phyloP scores from a whole-genome alignment of 257 asterid species.

The Osmanthus fragrans region DNA sequence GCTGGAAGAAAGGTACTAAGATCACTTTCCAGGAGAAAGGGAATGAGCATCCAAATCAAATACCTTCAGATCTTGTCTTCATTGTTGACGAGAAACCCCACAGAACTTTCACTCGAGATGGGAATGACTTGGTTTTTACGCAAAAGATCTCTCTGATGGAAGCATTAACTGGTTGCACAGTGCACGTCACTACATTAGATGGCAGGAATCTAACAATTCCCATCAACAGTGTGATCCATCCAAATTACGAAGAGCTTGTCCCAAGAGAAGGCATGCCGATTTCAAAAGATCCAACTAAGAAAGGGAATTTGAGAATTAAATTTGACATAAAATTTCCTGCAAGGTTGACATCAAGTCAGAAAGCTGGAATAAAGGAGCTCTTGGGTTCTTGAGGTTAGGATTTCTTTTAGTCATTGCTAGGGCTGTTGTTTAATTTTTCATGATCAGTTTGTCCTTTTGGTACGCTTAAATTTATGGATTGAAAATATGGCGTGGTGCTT shows the following conservation, averaged over 20 bases:
- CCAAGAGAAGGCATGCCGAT: slow-evolving; percentile 18
- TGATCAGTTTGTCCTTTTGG: background rate
- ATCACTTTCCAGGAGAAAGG: slow-evolving; percentile 51
- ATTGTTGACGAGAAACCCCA: slow-evolving; percentile 50
- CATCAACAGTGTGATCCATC: slow-evolving; percentile 35
- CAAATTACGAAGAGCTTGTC: slow-evolving; percentile 13
- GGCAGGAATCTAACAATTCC: slow-evolving; percentile 44
- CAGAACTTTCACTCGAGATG: slow-evolving; percentile 44
- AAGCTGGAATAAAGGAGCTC: slow-evolving; percentile 40
- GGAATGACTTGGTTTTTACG: slow-evolving; percentile 40
- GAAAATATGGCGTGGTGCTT: background rate
- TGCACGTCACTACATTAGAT: slow-evolving; percentile 39
- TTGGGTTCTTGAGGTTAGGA: slow-evolving; percentile 28
- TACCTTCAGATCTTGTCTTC: slow-evolving; percentile 48
- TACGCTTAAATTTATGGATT: background rate
- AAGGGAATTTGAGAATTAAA: slow-evolving; percentile 24
- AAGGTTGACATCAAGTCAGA: slow-evolving; percentile 39
- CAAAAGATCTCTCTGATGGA: slow-evolving; percentile 40
- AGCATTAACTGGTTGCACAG: slow-evolving; percentile 43
- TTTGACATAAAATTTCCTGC: slow-evolving; percentile 48
- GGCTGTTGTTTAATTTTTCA: background rate
- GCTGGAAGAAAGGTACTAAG: slow-evolving; percentile 56
- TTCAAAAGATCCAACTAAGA: slow-evolving; percentile 7
- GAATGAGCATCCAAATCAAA: slow-evolving; percentile 38
- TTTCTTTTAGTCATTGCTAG: background rate